Evolutionary conservation across 148 eudicot genomes (phyloP), one percentile per base, ranked within the genome.

Genomic region (Silene uniflora): DNA sequence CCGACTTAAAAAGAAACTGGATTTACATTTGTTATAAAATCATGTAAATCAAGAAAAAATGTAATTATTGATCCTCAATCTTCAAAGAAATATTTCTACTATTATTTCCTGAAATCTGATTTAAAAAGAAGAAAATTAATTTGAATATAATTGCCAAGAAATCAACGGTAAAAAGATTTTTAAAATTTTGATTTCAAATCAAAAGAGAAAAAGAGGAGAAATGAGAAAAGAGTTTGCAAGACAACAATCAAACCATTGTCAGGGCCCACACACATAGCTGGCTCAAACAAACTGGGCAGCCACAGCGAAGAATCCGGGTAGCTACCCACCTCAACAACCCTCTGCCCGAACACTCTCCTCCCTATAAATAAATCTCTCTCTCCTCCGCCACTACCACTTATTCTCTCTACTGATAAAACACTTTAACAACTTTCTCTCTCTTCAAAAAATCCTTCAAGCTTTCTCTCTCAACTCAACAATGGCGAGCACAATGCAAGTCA

Each of bases 401-500:
- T 13, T 10, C 63, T 3, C 4, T 46, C 62, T 18, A 39, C 44
- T 39, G 9, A 39, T 39, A 39, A 39, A 39, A 39, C 44, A 39
- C 29, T n/a, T n/a, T 0, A 11, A 55, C 12, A 22, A 63, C 35
- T 32, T 47, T 52, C 10, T 71, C 54, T 70, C 69, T 60, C 74
- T 69, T 1, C 69, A 46, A 35, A 0, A 27, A 18, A 52, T 16
- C 5, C 4, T 3, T 32, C 0, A 39, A 39, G 44, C 44, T 39
- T 14, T 11, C 56, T 52, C 22, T 6, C 54, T 54, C 60, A 1
- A 3, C 2, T 10, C 64, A 65, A 46, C 8, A 84, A 89, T 89
- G 93, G 88, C 89, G 19, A 75, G 63, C 5, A 58, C 83, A 73
- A 61, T 55, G 22, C 78, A 68, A 39, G 25, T 77, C n/a, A 67